These are phyloP conservation scores for Nissolia schottii DNA, from an alignment of 306 rosid genomes.

Conservation along the genomic window DNA sequence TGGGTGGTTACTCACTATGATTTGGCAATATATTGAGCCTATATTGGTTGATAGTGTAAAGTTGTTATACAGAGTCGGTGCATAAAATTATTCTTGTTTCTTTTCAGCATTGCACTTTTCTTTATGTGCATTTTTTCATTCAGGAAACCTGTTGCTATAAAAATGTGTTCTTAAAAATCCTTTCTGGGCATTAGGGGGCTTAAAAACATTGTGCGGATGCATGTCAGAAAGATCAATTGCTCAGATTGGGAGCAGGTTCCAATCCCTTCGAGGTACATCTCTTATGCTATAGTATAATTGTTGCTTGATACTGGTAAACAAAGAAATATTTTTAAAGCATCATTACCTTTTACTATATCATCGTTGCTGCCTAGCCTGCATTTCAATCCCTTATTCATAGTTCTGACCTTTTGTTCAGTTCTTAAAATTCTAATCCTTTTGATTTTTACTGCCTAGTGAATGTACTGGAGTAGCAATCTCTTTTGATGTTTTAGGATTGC, in stretches of 20 bases:
- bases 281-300: not conserved
- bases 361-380: not conserved
- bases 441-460: not conserved
- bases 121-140: not conserved
- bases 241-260: slow-evolving; percentile 86
- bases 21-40: too few species aligned
- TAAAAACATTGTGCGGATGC: slow-evolving; percentile 75
- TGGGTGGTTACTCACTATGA: too few species aligned
- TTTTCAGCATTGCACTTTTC: not conserved
- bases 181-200: slow-evolving; percentile 74
- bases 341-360: not conserved
- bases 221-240: slow-evolving; percentile 74
- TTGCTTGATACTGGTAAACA: slow-evolving; percentile 11
- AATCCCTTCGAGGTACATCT: slow-evolving; percentile 69
- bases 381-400: slow-evolving; percentile 3
- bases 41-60: too few species aligned
- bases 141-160: not conserved
- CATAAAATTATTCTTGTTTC: too few species aligned
- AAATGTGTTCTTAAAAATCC: not conserved
- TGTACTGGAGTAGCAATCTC: not conserved
- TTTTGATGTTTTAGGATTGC: slow-evolving; percentile 8
- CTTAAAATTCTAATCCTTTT: slow-evolving; percentile 7
- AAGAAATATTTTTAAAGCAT: slow-evolving; percentile 18
- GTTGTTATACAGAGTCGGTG: too few species aligned
- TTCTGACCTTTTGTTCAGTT: not conserved